A percentile compares a stretch with the other conserved stretches of the same genome.
phyloP scores from a whole-genome alignment of 768 basidiomycete species.

The Rhizopogon rudus region DNA sequence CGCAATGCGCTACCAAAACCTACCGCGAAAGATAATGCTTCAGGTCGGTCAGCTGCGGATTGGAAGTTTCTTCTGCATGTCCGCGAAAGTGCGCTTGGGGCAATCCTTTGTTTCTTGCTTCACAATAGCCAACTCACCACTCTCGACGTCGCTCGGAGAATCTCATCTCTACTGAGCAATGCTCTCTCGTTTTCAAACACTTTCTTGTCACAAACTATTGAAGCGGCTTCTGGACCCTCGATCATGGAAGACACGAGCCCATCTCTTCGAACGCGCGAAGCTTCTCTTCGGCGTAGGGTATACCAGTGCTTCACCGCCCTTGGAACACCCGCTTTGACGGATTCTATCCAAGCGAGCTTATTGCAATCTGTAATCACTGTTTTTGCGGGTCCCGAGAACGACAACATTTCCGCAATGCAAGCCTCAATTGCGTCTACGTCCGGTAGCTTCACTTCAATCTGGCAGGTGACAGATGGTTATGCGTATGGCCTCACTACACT shows the following conservation, averaged over 20 bases:
- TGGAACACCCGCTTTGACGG: slow-evolving; percentile 74
- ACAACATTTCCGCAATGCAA: slow-evolving; percentile 79
- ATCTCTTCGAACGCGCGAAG: slow-evolving; percentile 72
- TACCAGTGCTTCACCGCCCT: slow-evolving; percentile 87
- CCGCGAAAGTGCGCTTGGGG: slow-evolving; percentile 84
- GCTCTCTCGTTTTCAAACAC: slow-evolving; percentile 85
- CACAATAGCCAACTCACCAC: slow-evolving; percentile 81
- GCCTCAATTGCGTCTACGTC: slow-evolving; percentile 86
- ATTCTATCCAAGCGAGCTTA: slow-evolving; percentile 75
- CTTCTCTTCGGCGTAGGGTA: slow-evolving; percentile 76
- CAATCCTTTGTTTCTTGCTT: slow-evolving; percentile 82
- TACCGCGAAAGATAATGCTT: slow-evolving; percentile 75
- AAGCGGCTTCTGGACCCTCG: slow-evolving; percentile 53
- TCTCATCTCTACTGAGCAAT: slow-evolving; percentile 83
- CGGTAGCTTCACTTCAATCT: slow-evolving; percentile 79
- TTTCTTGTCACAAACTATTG: slow-evolving; percentile 67
- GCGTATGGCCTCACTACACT: slow-evolving; percentile 85
- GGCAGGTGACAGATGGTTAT: slow-evolving; percentile 86
- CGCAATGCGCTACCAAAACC: slow-evolving; percentile 95
- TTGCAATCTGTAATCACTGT: slow-evolving; percentile 77
- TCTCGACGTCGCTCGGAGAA: slow-evolving; percentile 85
- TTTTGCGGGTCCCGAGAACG: slow-evolving; percentile 85
- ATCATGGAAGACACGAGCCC: slow-evolving; percentile 33
- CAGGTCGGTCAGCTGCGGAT: slow-evolving; percentile 65
- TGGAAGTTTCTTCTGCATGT: slow-evolving; percentile 92